A percentile compares a stretch with the other conserved stretches of the same genome.
phyloP scores from a whole-genome alignment of 345 rosid species.

The Durio zibethinus region DNA sequence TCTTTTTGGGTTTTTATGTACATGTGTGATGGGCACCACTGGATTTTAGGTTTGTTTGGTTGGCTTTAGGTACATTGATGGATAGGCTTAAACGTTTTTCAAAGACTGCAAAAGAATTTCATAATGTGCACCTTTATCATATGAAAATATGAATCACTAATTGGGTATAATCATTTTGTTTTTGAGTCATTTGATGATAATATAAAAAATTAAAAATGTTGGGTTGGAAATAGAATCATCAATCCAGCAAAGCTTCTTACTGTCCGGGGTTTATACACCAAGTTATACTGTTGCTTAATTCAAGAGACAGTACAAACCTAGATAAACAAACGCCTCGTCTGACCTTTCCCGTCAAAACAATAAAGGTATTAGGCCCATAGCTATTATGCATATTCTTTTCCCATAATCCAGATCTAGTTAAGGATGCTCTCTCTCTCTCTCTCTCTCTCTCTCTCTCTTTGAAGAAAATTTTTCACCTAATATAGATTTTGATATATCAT shows the following conservation, averaged over 20 bases:
- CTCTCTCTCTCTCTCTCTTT: neutral
- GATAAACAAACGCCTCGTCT: neutral
- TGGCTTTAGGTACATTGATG: slow-evolving; percentile 13
- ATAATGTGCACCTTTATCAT: slow-evolving; percentile 13
- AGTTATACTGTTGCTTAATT: neutral
- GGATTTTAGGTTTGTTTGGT: slow-evolving; percentile 13
- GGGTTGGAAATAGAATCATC: neutral
- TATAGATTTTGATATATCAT: neutral
- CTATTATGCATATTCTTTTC: no score
- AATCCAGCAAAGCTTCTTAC: neutral
- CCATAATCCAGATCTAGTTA: no score
- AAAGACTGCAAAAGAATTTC: neutral
- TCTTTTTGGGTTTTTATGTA: neutral
- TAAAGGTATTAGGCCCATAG: neutral
- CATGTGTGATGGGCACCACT: neutral
- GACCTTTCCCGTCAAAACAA: slow-evolving; percentile 9
- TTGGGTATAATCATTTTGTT: slow-evolving; percentile 13
- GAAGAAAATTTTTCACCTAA: neutral
- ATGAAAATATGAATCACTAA: neutral
- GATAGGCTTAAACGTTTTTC: slow-evolving; percentile 5
- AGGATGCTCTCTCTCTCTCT: no score
- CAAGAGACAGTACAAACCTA: neutral
- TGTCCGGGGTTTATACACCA: neutral
- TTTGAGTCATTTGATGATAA: neutral
- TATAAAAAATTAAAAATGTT: neutral